phyloP scores from a whole-genome alignment of 2,329 filamentous ascomycete species.

The Penicillium concentricum region DNA sequence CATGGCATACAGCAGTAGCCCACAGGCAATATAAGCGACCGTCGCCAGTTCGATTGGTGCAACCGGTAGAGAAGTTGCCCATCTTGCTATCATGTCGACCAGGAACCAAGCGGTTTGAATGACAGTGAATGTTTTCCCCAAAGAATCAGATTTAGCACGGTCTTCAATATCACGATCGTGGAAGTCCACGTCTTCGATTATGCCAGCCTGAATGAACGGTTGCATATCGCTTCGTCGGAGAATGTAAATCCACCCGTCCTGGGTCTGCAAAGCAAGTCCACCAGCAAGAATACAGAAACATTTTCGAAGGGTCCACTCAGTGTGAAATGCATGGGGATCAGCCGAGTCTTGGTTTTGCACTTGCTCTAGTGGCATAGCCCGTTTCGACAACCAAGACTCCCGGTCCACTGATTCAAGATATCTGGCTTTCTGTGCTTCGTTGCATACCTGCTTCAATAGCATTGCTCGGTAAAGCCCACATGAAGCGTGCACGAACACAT shows the following conservation, averaged over 20 bases:
- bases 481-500: not conserved
- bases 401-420: not conserved
- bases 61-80: not conserved
- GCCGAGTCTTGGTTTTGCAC: not conserved
- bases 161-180: conserved; percentile 13
- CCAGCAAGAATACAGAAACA: not conserved
- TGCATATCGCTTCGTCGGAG: conserved; percentile 4
- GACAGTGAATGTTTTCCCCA: conserved; percentile 14
- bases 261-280: conserved; percentile 2
- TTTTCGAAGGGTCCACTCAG: not conserved
- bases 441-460: not conserved
- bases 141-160: conserved; percentile 15
- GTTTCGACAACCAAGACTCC: not conserved
- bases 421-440: not conserved
- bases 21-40: not conserved
- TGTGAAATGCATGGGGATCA: not conserved
- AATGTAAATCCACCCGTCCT: conserved; percentile 8
- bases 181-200: conserved; percentile 3
- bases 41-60: not conserved
- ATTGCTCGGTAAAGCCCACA: not conserved
- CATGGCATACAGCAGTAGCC: not conserved
- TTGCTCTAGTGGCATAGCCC: not conserved
- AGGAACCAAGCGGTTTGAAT: conserved; percentile 14
- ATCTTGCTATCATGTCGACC: conserved; percentile 10
- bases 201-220: conserved; percentile 9